Evolutionary conservation across 495 filamentous ascomycete species (phyloP).

Genomic region (Xylaria venustula): DNA sequence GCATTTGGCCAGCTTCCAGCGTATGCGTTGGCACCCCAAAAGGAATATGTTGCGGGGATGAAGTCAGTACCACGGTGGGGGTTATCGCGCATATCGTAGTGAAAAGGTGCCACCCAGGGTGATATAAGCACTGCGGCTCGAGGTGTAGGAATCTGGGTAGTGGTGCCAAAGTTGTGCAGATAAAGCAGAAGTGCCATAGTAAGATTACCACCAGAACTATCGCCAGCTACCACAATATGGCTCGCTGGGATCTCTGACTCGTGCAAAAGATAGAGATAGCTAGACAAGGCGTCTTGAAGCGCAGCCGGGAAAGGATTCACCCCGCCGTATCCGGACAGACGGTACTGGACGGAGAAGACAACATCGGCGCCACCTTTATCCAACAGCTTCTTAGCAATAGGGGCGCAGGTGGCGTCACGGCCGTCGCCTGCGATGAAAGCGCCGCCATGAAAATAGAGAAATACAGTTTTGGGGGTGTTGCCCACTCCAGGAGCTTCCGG

Average conservation of each 20-base stretch:
- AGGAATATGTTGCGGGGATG: conserved; percentile 10
- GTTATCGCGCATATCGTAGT: not conserved
- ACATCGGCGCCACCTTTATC: conserved; percentile 12
- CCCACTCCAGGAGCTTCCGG: conserved; percentile 9
- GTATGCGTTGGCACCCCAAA: conserved; percentile 12
- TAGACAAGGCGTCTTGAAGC: conserved; percentile 44
- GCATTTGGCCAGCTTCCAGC: not conserved
- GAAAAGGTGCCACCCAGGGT: conserved; percentile 19
- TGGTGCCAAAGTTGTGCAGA: conserved; percentile 31
- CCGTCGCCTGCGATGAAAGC: conserved; percentile 44
- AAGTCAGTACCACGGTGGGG: conserved; percentile 9
- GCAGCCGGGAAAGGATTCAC: conserved; percentile 41
- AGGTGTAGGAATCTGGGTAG: not conserved
- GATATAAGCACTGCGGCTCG: conserved; percentile 14
- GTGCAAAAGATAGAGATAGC: conserved; percentile 38
- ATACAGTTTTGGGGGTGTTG: conserved; percentile 7
- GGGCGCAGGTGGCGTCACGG: conserved; percentile 27
- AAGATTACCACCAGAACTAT: conserved; percentile 24
- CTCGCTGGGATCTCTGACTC: conserved; percentile 25
- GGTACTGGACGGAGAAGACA: conserved; percentile 36
- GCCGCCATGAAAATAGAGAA: conserved; percentile 63
- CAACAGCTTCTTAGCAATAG: conserved; percentile 17
- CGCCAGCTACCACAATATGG: conserved; percentile 22
- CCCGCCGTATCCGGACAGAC: conserved; percentile 30
- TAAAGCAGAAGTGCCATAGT: conserved; percentile 36